phyloP scores from a whole-genome alignment of 139 green algal genomes.

The Chlorella sp. region DNA sequence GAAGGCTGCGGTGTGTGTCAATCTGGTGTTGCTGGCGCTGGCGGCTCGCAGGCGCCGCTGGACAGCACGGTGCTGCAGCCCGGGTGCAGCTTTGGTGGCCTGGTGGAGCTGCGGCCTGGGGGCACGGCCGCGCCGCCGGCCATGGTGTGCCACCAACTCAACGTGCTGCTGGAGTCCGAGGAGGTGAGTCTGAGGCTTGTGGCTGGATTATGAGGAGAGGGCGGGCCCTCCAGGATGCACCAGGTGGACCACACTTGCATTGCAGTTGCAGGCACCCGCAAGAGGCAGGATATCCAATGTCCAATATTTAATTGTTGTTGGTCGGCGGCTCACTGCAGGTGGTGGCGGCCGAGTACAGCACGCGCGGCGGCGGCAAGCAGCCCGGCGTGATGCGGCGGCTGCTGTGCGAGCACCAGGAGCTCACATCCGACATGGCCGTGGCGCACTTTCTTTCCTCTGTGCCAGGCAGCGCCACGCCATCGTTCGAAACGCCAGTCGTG shows the following conservation, averaged over 20 bases:
- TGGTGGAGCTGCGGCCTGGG: conserved; percentile 55
- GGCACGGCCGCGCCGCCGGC: background rate
- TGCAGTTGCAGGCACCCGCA: too few relatives aligned
- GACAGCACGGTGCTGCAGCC: conserved; percentile 54
- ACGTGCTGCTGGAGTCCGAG: conserved; percentile 23
- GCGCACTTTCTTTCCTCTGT: conserved; percentile 71
- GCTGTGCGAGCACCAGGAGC: conserved; percentile 61
- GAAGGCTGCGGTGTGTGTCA: background rate
- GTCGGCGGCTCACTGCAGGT: too few relatives aligned
- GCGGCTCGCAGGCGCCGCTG: conserved; percentile 43
- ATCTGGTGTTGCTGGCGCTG: background rate
- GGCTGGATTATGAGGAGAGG: too few relatives aligned
- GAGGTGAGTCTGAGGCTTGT: conserved; percentile 14
- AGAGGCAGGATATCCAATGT: too few relatives aligned
- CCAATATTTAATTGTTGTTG: too few relatives aligned
- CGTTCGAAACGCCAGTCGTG: conserved; percentile 35
- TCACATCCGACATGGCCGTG: conserved; percentile 52
- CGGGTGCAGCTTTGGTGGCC: conserved; percentile 52
- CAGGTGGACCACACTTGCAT: too few relatives aligned
- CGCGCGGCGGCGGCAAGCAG: too few relatives aligned
- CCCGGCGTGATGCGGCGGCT: conserved; percentile 44
- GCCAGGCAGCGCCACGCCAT: conserved; percentile 52
- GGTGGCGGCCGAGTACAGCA: too few relatives aligned
- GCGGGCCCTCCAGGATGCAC: too few relatives aligned
- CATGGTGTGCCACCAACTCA: conserved; percentile 14